These are phyloP conservation scores for Carpinus fangiana DNA, from an alignment of 306 rosid genomes.

Conservation along the genomic window DNA sequence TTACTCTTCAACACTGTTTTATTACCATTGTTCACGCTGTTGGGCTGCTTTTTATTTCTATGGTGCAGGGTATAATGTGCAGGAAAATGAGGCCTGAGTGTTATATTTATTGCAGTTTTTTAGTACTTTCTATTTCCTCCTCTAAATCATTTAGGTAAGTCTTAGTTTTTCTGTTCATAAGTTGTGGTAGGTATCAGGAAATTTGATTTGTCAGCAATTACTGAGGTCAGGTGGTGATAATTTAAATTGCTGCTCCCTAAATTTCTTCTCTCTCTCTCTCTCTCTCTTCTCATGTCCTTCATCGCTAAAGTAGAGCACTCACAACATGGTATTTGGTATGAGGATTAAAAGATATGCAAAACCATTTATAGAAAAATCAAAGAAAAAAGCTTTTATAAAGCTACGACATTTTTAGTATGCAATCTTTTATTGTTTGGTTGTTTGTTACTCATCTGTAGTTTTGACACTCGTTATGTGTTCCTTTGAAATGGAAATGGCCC, in stretches of 20 bases:
- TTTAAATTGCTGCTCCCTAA: not conserved
- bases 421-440: not conserved
- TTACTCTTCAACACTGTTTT: slow-evolving; percentile 15
- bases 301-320: not conserved
- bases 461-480: not conserved
- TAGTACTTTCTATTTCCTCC: not conserved
- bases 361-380: not conserved
- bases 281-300: not conserved
- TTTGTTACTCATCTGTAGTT: not conserved
- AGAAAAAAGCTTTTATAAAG: not conserved
- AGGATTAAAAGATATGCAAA: not conserved
- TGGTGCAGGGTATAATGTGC: not conserved
- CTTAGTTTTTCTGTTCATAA: not conserved
- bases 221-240: not conserved
- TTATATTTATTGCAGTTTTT: not conserved
- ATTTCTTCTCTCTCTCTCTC: not conserved
- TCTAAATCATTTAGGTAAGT: not conserved
- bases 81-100: not conserved
- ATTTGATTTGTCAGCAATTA: not conserved
- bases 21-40: slow-evolving; percentile 16
- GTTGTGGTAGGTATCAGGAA: not conserved
- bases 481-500: not conserved
- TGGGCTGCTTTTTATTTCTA: slow-evolving; percentile 9
- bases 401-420: not conserved
- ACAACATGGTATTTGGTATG: not conserved